phyloP scores from a whole-genome alignment of 148 eudicot species.

The Cornus suecica region DNA sequence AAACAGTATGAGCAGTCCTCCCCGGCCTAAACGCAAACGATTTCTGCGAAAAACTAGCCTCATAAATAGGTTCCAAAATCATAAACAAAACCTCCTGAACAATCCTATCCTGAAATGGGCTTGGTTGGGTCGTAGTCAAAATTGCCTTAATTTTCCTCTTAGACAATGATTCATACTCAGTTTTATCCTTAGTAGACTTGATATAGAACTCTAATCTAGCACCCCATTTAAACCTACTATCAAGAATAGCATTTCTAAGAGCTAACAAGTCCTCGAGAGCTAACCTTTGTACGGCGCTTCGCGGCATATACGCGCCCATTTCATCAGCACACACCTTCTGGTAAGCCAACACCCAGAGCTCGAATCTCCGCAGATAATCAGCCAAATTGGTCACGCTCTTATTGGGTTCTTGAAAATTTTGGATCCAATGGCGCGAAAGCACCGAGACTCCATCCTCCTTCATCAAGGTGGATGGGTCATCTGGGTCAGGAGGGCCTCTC shows the following conservation, averaged over 20 bases:
- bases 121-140: slow-evolving; percentile 74
- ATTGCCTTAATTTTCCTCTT: slow-evolving; percentile 82
- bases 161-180: slow-evolving; percentile 71
- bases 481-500: slow-evolving; percentile 53
- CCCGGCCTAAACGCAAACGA: slow-evolving; percentile 96
- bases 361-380: slow-evolving; percentile 64
- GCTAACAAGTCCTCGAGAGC: slow-evolving; percentile 76
- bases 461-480: slow-evolving; percentile 80
- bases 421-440: slow-evolving; percentile 75
- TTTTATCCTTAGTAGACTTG: slow-evolving; percentile 80
- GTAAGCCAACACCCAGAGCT: slow-evolving; percentile 89
- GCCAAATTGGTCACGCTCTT: slow-evolving; percentile 57
- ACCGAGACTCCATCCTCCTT: slow-evolving; percentile 82
- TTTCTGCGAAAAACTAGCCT: slow-evolving; percentile 75
- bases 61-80: slow-evolving; percentile 89
- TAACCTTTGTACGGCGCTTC: slow-evolving; percentile 58
- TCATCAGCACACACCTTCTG: slow-evolving; percentile 95
- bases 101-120: slow-evolving; percentile 79
- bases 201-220: slow-evolving; percentile 76
- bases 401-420: slow-evolving; percentile 71
- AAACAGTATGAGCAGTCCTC: slow-evolving; percentile 73
- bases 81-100: slow-evolving; percentile 91
- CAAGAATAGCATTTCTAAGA: slow-evolving; percentile 82
- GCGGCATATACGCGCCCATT: slow-evolving; percentile 72
- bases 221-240: slow-evolving; percentile 83